These are phyloP conservation scores for Aquilaria yunnanensis DNA, from an alignment of 345 rosid species.

Conservation along the genomic window DNA sequence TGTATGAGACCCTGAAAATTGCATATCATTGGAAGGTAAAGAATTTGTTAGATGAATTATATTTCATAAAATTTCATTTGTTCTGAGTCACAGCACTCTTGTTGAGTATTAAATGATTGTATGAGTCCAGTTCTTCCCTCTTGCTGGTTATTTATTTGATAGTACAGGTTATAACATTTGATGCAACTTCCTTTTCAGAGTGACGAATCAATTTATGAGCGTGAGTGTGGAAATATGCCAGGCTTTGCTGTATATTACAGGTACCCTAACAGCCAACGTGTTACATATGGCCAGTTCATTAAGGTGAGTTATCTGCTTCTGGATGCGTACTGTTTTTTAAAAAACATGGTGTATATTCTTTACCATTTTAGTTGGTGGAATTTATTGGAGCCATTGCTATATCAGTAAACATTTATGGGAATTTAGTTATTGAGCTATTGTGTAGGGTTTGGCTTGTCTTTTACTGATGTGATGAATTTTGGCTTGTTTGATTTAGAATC, in stretches of 20 bases:
- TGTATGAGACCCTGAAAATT: constrained; percentile 90
- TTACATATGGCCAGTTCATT: constrained; percentile 94
- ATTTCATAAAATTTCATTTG: neutral
- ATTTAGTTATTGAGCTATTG: too few relatives aligned
- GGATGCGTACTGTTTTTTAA: too few relatives aligned
- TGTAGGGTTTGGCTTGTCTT: too few relatives aligned
- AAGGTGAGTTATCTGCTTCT: constrained; percentile 50
- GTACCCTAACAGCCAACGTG: constrained; percentile 95
- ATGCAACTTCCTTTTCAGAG: constrained; percentile 45
- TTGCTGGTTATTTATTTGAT: constrained; percentile 10
- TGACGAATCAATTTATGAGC: constrained; percentile 90
- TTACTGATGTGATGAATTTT: too few relatives aligned
- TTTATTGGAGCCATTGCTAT: too few relatives aligned
- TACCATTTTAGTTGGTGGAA: too few relatives aligned
- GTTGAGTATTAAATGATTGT: neutral
- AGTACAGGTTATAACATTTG: constrained; percentile 5
- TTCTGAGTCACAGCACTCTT: neutral
- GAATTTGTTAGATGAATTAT: neutral
- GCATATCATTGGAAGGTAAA: constrained; percentile 96
- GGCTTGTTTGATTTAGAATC: too few relatives aligned
- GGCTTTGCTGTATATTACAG: constrained; percentile 99
- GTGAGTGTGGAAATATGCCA: constrained; percentile 98
- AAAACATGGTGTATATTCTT: too few relatives aligned
- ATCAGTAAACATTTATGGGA: too few relatives aligned
- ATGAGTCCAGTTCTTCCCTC: neutral